Evolutionary conservation across 2,329 filamentous ascomycete genomes (phyloP).

Genomic region (Xylaria sp.): DNA sequence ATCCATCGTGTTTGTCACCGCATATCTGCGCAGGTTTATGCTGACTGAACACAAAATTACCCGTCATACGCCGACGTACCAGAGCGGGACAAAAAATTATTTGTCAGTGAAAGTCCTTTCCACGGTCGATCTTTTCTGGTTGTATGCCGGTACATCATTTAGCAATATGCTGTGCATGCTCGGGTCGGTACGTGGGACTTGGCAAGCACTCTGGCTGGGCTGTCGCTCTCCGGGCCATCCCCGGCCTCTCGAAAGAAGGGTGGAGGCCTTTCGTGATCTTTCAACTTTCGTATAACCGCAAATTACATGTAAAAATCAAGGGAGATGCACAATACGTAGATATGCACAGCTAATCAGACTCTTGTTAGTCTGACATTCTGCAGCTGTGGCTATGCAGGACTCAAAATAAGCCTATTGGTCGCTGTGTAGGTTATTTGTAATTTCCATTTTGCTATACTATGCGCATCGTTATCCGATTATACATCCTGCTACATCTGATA

Average conservation of each 20-base stretch:
- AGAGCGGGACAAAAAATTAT: not conserved
- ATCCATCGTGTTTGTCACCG: not conserved
- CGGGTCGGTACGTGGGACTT: too few relatives aligned
- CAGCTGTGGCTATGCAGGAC: too few relatives aligned
- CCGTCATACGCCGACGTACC: not conserved
- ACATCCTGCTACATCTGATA: not conserved
- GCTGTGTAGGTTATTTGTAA: not conserved
- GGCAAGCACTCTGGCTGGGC: not conserved
- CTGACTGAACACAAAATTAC: not conserved
- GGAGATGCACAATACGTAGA: not conserved
- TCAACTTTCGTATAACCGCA: too few relatives aligned
- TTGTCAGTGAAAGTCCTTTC: not conserved
- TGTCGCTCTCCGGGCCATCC: conserved; percentile 5
- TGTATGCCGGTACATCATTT: not conserved
- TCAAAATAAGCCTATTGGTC: too few relatives aligned
- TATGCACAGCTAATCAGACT: too few relatives aligned
- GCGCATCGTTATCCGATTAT: too few relatives aligned
- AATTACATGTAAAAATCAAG: not conserved
- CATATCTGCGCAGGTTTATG: not conserved
- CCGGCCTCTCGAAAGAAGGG: too few relatives aligned
- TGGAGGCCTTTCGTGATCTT: not conserved
- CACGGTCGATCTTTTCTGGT: not conserved
- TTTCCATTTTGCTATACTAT: too few relatives aligned
- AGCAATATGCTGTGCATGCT: not conserved
- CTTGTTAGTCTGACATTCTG: too few relatives aligned